phyloP scores from a whole-genome alignment of 2,329 filamentous ascomycete species.

The Claviceps paspali region DNA sequence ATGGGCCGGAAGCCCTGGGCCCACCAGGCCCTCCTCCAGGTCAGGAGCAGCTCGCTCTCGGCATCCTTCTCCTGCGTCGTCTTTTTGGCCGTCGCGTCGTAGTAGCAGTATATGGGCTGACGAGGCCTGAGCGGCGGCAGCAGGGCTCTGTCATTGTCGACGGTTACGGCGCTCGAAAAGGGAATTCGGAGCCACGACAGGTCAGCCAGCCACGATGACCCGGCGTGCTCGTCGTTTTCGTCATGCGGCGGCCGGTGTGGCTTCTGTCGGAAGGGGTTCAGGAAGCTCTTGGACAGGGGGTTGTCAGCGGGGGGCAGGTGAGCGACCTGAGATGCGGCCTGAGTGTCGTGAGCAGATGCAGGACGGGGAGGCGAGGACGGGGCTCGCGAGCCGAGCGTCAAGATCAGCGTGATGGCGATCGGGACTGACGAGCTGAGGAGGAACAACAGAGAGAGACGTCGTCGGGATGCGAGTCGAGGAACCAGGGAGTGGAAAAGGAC shows the following conservation, averaged over 20 bases:
- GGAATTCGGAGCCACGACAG: constrained; percentile 77
- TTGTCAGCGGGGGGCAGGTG: constrained; percentile 12
- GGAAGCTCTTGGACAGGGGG: constrained; percentile 30
- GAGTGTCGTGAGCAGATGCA: constrained; percentile 34
- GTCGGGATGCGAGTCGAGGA: constrained; percentile 35
- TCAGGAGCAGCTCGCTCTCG: constrained; percentile 64
- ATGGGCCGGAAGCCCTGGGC: constrained; percentile 80
- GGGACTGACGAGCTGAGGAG: constrained; percentile 34
- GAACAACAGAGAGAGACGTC: constrained; percentile 34
- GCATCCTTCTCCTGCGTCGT: constrained; percentile 50
- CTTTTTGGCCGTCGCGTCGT: constrained; percentile 52
- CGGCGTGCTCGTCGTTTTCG: constrained; percentile 63
- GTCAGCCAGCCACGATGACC: constrained; percentile 72
- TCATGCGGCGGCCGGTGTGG: constrained; percentile 60
- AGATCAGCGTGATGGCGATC: constrained; percentile 39
- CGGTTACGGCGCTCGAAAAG: constrained; percentile 65
- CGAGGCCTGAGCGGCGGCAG: constrained; percentile 61
- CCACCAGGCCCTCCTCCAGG: constrained; percentile 93
- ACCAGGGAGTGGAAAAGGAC: constrained; percentile 31
- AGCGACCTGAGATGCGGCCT: constrained; percentile 27
- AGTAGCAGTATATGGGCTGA: constrained; percentile 78
- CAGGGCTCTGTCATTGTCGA: constrained; percentile 71
- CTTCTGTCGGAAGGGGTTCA: constrained; percentile 54
- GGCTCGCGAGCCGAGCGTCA: constrained; percentile 32
- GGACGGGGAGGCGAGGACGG: constrained; percentile 33